Percentiles rank a stretch among this genome's conserved stretches.
phyloP scores from a whole-genome alignment of 2,329 filamentous ascomycete genomes.

The Talaromyces sp. region DNA sequence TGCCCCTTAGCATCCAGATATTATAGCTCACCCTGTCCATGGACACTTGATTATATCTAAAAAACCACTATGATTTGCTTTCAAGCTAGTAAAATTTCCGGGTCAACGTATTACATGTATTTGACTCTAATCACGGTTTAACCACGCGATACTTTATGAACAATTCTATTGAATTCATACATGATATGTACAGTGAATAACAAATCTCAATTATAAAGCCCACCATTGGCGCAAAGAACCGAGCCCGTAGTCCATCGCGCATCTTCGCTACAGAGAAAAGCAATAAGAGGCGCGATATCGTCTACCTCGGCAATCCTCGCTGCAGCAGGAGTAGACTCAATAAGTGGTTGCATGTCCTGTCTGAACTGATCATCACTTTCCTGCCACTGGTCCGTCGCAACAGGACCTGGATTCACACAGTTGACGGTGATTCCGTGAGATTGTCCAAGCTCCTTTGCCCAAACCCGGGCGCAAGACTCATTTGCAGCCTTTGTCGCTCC shows the following conservation, averaged over 20 bases:
- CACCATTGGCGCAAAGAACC: slow-evolving; percentile 26
- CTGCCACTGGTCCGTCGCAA: slow-evolving; percentile 41
- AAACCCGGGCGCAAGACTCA: slow-evolving; percentile 57
- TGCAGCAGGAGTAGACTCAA: slow-evolving; percentile 28
- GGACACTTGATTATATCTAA: too few species aligned
- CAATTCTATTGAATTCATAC: too few species aligned
- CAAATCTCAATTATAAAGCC: slow-evolving; percentile 14
- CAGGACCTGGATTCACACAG: slow-evolving; percentile 55
- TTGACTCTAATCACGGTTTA: too few species aligned
- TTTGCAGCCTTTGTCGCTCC: slow-evolving; percentile 56
- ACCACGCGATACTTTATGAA: too few species aligned
- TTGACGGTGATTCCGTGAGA: slow-evolving; percentile 49
- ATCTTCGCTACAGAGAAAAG: slow-evolving; percentile 27
- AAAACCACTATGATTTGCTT: too few species aligned
- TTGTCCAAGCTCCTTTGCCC: slow-evolving; percentile 54
- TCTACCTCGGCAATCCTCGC: slow-evolving; percentile 25
- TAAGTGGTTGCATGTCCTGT: slow-evolving; percentile 28
- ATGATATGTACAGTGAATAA: neutral
- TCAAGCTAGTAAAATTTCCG: too few species aligned
- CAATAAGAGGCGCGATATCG: slow-evolving; percentile 29
- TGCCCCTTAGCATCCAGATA: too few species aligned
- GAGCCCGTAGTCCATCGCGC: slow-evolving; percentile 27
- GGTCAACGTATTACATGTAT: too few species aligned
- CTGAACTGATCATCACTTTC: slow-evolving; percentile 24
- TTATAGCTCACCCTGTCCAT: too few species aligned